phyloP scores from a whole-genome alignment of 768 basidiomycete genomes.

The Coprinopsis sp. region DNA sequence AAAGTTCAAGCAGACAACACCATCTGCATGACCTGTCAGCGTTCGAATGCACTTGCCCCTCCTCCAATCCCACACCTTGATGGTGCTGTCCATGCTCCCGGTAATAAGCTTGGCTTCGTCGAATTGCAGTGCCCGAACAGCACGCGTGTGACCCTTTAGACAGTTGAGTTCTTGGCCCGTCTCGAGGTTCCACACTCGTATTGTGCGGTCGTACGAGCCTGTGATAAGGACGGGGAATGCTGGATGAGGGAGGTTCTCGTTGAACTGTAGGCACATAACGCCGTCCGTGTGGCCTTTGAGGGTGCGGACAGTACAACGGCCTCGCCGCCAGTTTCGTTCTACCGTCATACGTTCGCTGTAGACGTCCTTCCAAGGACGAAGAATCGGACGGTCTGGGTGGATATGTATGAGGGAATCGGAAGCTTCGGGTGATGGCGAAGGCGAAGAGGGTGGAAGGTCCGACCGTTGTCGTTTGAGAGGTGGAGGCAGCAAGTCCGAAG shows the following conservation, averaged over 20 bases:
- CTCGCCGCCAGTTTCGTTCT: conserved; percentile 96
- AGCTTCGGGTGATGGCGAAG: conserved; percentile 12
- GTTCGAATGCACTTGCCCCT: conserved; percentile 84
- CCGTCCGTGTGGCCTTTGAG: conserved; percentile 93
- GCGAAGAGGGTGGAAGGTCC: conserved; percentile 16
- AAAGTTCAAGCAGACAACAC: conserved; percentile 87
- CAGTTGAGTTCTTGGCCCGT: conserved; percentile 79
- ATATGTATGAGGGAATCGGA: conserved; percentile 15
- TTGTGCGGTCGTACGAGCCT: conserved; percentile 93
- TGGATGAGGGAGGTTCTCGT: conserved; percentile 76
- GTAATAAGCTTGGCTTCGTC: conserved; percentile 95
- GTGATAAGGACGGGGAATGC: conserved; percentile 94
- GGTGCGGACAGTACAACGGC: conserved; percentile 78
- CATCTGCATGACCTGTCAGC: conserved; percentile 85
- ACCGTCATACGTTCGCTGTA: conserved; percentile 96
- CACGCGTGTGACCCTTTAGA: conserved; percentile 86
- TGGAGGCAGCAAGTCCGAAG: conserved; percentile 21
- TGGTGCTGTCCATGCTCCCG: conserved; percentile 91
- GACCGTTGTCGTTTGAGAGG: conserved; percentile 52
- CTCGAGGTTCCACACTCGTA: conserved; percentile 95
- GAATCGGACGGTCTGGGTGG: conserved; percentile 36
- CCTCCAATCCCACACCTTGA: conserved; percentile 96
- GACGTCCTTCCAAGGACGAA: conserved; percentile 96
- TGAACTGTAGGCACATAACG: conserved; percentile 96
- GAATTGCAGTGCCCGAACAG: conserved; percentile 91